Evolutionary conservation across 106 monocot species (phyloP).

Genomic region (Ottelia alismoides): DNA sequence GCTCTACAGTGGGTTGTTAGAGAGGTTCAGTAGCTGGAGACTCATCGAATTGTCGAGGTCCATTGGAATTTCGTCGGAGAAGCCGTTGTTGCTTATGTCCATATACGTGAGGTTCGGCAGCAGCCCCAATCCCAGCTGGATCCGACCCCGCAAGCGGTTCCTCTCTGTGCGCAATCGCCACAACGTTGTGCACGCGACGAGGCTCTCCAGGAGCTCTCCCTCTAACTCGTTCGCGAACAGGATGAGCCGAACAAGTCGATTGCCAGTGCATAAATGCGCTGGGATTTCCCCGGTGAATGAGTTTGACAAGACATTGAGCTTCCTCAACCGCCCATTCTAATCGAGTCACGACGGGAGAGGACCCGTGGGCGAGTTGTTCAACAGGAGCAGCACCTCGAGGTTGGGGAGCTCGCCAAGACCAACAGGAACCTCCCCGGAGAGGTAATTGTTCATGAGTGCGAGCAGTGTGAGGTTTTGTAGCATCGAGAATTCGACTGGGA

Average conservation of each 20-base stretch:
- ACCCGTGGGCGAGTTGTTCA: conserved; percentile 15
- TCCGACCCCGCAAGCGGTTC: conserved; percentile 37
- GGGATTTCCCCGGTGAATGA: conserved; percentile 41
- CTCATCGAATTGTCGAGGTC: too few species aligned
- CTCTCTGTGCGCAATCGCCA: conserved; percentile 24
- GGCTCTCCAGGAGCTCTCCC: conserved; percentile 32
- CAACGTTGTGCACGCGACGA: conserved; percentile 26
- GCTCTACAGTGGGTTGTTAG: too few species aligned
- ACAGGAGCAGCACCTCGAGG: conserved; percentile 13
- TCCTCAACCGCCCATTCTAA: conserved; percentile 11
- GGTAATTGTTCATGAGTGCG: conserved; percentile 9
- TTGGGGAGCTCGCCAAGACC: conserved; percentile 6
- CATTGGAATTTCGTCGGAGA: conserved; percentile 44
- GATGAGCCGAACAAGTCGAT: conserved; percentile 9
- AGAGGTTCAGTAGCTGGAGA: conserved; percentile 19
- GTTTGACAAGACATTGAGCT: conserved; percentile 45
- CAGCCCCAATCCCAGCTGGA: conserved; percentile 41
- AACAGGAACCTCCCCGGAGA: conserved; percentile 19
- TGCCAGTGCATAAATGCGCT: conserved; percentile 19
- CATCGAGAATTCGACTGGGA: conserved; percentile 14
- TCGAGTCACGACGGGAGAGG: conserved; percentile 23
- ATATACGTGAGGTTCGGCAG: conserved; percentile 33
- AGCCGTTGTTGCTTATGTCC: conserved; percentile 41
- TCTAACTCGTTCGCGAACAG: conserved; percentile 42
- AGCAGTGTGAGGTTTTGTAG: conserved; percentile 4